Conservation (phyloP, 768 basidiomycete species). For the Boletus eberwhitei region DNA sequence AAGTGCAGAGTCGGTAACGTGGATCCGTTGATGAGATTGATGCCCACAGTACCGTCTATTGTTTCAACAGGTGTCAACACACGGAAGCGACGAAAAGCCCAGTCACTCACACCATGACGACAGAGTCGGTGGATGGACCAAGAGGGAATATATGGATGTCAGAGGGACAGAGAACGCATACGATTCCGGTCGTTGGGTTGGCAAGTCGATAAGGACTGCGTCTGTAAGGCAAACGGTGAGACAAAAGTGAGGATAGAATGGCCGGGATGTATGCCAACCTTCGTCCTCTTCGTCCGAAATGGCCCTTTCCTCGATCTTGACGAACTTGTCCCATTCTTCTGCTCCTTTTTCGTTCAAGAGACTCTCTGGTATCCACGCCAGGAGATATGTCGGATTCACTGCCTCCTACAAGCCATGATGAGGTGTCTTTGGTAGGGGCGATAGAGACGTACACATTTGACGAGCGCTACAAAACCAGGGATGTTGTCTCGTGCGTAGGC, state of each 20-base stretch:
- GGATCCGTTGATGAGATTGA: slow-evolving; percentile 83
- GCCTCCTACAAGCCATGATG: slow-evolving; percentile 52
- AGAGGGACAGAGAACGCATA: slow-evolving; percentile 96
- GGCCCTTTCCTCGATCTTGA: slow-evolving; percentile 73
- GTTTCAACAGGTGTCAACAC: not conserved
- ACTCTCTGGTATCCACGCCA: slow-evolving; percentile 93
- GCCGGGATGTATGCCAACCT: slow-evolving; percentile 40
- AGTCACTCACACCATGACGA: slow-evolving; percentile 74
- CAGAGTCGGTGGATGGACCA: slow-evolving; percentile 79
- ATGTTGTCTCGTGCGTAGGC: slow-evolving; percentile 91
- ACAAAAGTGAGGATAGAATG: not conserved
- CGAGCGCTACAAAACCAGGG: slow-evolving; percentile 87
- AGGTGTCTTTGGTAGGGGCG: slow-evolving; percentile 2
- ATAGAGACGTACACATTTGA: slow-evolving; percentile 67
- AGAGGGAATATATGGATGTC: slow-evolving; percentile 83
- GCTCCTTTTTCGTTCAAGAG: slow-evolving; percentile 78
- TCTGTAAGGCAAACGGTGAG: slow-evolving; percentile 42
- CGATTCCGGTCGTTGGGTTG: slow-evolving; percentile 78
- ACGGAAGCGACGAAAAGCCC: not conserved
- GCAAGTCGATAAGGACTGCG: slow-evolving; percentile 81
- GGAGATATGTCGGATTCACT: slow-evolving; percentile 68
- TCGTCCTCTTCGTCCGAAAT: slow-evolving; percentile 63
- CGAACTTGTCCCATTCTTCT: slow-evolving; percentile 87
- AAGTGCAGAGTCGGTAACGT: slow-evolving; percentile 90
- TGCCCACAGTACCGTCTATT: slow-evolving; percentile 80